Percentiles rank a stretch among this genome's conserved stretches.
Conservation (phyloP, 371 early-diverging fungal genomes). For the Cokeromyces recurvatus region DNA sequence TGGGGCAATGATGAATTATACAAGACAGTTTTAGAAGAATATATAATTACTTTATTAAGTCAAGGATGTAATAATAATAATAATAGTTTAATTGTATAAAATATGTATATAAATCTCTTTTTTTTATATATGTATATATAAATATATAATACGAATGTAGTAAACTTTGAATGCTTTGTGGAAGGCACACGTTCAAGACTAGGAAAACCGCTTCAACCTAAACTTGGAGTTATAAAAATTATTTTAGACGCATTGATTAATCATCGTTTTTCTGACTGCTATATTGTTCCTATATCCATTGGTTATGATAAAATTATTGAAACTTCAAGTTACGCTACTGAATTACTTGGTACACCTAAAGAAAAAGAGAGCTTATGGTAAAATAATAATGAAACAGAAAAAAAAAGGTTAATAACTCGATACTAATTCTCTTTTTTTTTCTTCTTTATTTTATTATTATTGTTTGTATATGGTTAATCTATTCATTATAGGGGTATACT, state of each 20-base stretch:
- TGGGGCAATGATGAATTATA: constrained; percentile 82
- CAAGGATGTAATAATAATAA: constrained; percentile 39
- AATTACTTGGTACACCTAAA: constrained; percentile 81
- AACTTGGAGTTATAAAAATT: constrained; percentile 81
- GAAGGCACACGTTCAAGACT: constrained; percentile 84
- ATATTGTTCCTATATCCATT: constrained; percentile 81
- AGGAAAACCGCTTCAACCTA: constrained; percentile 76
- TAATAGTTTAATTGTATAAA: not conserved
- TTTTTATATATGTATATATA: too few relatives aligned
- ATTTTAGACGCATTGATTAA: constrained; percentile 69
- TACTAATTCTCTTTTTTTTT: too few relatives aligned
- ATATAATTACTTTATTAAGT: constrained; percentile 55
- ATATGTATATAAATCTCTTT: too few relatives aligned
- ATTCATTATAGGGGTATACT: constrained; percentile 43
- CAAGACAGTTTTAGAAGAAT: constrained; percentile 67
- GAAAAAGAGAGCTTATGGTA: constrained; percentile 76
- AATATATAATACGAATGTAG: too few relatives aligned
- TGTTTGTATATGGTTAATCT: not conserved
- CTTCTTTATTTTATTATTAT: not conserved
- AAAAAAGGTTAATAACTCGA: too few relatives aligned
- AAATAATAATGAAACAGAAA: not conserved
- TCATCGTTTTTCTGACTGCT: constrained; percentile 61
- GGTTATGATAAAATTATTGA: constrained; percentile 90
- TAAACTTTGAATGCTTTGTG: constrained; percentile 82
- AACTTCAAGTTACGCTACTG: constrained; percentile 66